These are phyloP conservation scores for Guadua angustifolia DNA, from an alignment of 176 grass and related monocot species.

Conservation along the genomic window DNA sequence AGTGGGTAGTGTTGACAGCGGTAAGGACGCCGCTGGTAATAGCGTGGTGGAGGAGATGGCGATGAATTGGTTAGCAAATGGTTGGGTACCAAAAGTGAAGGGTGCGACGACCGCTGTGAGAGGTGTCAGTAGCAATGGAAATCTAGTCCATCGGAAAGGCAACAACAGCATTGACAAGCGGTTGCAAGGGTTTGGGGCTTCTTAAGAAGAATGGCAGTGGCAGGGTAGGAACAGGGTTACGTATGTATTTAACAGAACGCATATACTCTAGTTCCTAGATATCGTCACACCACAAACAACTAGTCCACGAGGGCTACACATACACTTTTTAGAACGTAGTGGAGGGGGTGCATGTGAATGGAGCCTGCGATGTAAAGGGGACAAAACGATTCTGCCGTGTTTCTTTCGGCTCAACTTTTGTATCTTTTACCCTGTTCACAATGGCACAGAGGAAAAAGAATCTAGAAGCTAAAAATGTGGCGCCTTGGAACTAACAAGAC, in stretches of 20 bases:
- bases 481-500: constrained; percentile 17
- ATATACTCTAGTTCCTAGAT: no score
- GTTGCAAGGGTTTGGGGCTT: background rate
- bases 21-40: background rate
- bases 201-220: background rate
- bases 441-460: background rate
- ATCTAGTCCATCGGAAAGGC: no score
- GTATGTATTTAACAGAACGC: background rate
- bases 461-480: constrained; percentile 1
- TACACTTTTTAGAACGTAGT: background rate
- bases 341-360: background rate
- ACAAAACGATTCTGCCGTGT: constrained; percentile 52
- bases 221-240: background rate
- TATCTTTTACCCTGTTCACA: constrained; percentile 41
- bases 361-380: background rate
- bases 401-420: constrained; percentile 53
- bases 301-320: background rate
- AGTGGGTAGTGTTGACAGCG: background rate
- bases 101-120: no score
- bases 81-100: no score
- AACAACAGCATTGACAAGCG: background rate
- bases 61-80: background rate
- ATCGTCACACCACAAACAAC: no score
- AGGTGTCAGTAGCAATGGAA: no score
- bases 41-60: background rate